Conservation (phyloP, 2,329 filamentous ascomycete genomes). For the Phaeophleospora eucalypticola region DNA sequence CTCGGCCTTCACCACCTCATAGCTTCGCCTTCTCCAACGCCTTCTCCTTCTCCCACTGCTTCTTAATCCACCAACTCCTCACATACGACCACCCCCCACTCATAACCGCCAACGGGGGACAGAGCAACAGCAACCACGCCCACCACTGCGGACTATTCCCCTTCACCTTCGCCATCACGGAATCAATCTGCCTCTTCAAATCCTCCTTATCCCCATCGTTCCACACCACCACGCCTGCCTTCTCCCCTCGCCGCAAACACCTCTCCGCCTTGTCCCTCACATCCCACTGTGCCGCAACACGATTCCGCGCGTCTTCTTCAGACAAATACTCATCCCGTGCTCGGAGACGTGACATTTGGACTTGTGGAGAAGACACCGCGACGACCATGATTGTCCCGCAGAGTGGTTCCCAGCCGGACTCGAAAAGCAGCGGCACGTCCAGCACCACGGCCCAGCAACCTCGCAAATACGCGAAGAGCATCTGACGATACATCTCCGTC, state of each 20-base stretch:
- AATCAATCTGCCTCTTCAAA: conserved; percentile 62
- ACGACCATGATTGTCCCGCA: conserved; percentile 86
- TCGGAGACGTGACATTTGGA: conserved; percentile 77
- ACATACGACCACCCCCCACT: conserved; percentile 69
- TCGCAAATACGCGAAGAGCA: conserved; percentile 67
- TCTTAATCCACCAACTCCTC: conserved; percentile 66
- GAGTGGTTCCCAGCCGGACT: conserved; percentile 77
- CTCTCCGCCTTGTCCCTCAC: conserved; percentile 77
- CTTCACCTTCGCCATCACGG: conserved; percentile 61
- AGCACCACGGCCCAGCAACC: conserved; percentile 87
- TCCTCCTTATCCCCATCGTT: conserved; percentile 76
- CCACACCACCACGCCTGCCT: conserved; percentile 76
- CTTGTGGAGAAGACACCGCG: conserved; percentile 69
- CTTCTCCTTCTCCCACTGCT: conserved; percentile 62
- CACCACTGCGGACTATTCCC: conserved; percentile 72
- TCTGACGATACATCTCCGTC: conserved; percentile 70
- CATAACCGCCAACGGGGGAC: conserved; percentile 68
- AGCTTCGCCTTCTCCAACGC: conserved; percentile 57
- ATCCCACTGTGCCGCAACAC: conserved; percentile 82
- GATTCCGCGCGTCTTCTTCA: conserved; percentile 79
- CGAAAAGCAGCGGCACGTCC: conserved; percentile 88
- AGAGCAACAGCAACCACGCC: conserved; percentile 65
- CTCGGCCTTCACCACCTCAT: conserved; percentile 29
- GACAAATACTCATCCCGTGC: conserved; percentile 73
- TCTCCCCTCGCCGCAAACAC: conserved; percentile 60